Evolutionary conservation across 83 land plant species (phyloP).

Genomic region (Larix sibirica): DNA sequence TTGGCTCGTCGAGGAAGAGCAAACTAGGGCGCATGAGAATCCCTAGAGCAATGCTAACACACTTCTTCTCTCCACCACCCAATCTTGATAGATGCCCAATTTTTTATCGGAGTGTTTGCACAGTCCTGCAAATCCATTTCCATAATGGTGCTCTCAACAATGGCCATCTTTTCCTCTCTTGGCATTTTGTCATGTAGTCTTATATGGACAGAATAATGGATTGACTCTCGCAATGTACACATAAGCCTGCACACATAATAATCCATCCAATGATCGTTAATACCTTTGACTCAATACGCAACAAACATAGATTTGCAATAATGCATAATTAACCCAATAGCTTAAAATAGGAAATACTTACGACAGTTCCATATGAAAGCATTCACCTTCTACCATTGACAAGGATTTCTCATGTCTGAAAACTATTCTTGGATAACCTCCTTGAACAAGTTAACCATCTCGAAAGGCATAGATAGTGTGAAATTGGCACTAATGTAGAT

Average conservation of each 20-base stretch:
- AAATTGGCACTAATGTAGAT: no score
- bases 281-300: no score
- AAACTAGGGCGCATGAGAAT: conserved; percentile 70
- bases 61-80: conserved; percentile 78
- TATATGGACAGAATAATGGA: conserved; percentile 69
- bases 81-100: conserved; percentile 85
- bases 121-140: conserved; percentile 81
- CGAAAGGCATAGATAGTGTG: no score
- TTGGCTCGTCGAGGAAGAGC: conserved; percentile 81
- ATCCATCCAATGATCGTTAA: neutral
- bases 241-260: conserved; percentile 56
- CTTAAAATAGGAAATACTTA: conserved; percentile 15
- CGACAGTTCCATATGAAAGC: conserved; percentile 53
- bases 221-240: conserved; percentile 83
- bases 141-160: conserved; percentile 60
- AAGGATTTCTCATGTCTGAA: conserved; percentile 38
- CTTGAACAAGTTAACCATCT: conserved; percentile 21
- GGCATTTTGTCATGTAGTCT: conserved; percentile 57
- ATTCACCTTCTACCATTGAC: conserved; percentile 41
- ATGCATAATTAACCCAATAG: neutral
- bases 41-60: conserved; percentile 77
- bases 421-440: conserved; percentile 43
- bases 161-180: conserved; percentile 38
- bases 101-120: conserved; percentile 55
- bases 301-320: neutral